Evolutionary conservation across 768 basidiomycete genomes (phyloP), one percentile per base, ranked within the genome.

Genomic region (Podaxis pistillaris): DNA sequence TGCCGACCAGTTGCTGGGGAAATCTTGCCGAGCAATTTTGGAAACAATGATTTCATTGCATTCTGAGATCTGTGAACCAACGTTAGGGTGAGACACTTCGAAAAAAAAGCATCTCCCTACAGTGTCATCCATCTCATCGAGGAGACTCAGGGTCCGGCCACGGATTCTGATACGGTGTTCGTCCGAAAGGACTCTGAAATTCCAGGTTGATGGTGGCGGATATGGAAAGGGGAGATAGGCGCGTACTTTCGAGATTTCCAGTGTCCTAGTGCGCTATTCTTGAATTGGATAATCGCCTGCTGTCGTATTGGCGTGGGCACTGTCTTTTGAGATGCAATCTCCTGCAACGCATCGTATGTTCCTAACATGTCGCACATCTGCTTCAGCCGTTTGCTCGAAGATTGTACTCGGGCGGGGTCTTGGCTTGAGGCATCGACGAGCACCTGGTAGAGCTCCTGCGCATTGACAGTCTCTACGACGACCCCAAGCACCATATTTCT

Each of bases 231-330:
- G 30, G 51, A 26, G 60, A 50, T 30, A 3, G 11, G 12, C 19
- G 51, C 83, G 70, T 66, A 91, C 93, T 86, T 92, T 76, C 87
- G 77, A 36, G 87, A 88, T 70, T 83, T 81, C 94, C 94, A 96
- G 68, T 91, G 88, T 54, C 75, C 75, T 3, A 87, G 72, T 2
- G 87, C 88, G 1, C 82, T 81, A 68, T 95, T 96, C 76, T 96
- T 96, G 78, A 95, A 90, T 69, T 94, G 93, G 60, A 96, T 90
- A 65, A 93, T 91, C 26, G 90, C 86, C 71, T 91, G 90, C 67
- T 90, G 84, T 46, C 94, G 86, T 55, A 94, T 82, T 15, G 76
- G 76, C 40, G 89, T 72, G 13, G 90, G 87, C n/a, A 88, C 72
- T 1, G 79, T 73, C 65, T 74, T 76, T 66, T 86, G 81, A 30